phyloP scores from a whole-genome alignment of 2,329 filamentous ascomycete species.

The Grosmannia penicillata region DNA sequence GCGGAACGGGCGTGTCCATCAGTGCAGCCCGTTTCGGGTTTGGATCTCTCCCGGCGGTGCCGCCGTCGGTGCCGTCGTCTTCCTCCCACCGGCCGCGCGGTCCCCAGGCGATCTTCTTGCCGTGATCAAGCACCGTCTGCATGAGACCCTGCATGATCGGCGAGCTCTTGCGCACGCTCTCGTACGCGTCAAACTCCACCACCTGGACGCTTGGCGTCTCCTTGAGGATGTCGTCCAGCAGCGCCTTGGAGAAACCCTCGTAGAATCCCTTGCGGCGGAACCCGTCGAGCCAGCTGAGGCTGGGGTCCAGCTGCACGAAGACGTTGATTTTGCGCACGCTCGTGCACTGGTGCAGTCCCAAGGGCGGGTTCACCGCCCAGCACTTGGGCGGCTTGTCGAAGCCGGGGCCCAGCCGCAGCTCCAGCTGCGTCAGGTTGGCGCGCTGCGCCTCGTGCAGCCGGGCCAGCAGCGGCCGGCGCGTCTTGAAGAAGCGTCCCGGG shows the following conservation, averaged over 20 bases:
- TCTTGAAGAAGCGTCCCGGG: conserved; percentile 53
- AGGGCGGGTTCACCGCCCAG: conserved; percentile 51
- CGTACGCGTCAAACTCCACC: conserved; percentile 57
- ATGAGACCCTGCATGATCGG: conserved; percentile 49
- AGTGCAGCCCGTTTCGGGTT: not conserved
- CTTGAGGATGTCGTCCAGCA: conserved; percentile 42
- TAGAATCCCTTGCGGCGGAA: conserved; percentile 58
- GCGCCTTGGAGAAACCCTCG: conserved; percentile 45
- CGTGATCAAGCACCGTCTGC: conserved; percentile 29
- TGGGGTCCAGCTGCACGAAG: conserved; percentile 60
- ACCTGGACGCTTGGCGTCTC: conserved; percentile 39
- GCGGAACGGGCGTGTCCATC: too few species aligned
- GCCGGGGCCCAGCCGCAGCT: conserved; percentile 58
- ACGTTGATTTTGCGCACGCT: conserved; percentile 46
- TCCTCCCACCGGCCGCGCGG: conserved; percentile 28
- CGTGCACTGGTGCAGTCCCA: conserved; percentile 48
- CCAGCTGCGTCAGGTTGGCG: conserved; percentile 43
- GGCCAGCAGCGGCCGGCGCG: conserved; percentile 55
- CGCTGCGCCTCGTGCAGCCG: conserved; percentile 49
- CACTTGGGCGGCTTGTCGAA: conserved; percentile 56
- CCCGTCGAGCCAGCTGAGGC: conserved; percentile 49
- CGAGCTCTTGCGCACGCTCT: conserved; percentile 48
- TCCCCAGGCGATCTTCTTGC: conserved; percentile 49
- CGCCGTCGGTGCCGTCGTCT: not conserved
- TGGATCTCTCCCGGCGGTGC: not conserved